Evolutionary conservation across 1,139 yeast genomes (phyloP).

Genomic region (Candida buenavistaensis): DNA sequence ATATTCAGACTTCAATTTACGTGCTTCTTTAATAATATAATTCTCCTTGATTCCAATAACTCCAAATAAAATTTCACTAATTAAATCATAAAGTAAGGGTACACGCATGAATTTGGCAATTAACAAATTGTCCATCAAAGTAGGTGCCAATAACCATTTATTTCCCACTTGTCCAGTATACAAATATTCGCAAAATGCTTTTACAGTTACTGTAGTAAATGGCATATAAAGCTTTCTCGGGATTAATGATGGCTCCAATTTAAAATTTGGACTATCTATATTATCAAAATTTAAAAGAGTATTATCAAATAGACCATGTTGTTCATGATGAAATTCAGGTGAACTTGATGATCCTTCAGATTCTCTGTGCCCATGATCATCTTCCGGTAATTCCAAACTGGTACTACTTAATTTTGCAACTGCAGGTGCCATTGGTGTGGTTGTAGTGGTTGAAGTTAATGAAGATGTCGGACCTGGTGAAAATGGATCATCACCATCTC

Average conservation of each 20-base stretch:
- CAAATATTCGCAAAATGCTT: slow-evolving; percentile 68
- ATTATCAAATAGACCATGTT: slow-evolving; percentile 23
- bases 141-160: slow-evolving; percentile 67
- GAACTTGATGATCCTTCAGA: slow-evolving; percentile 6
- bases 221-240: slow-evolving; percentile 73
- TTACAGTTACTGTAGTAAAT: slow-evolving; percentile 57
- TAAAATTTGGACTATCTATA: slow-evolving; percentile 31
- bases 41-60: slow-evolving; percentile 66
- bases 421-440: too few relatives aligned
- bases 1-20: slow-evolving; percentile 31
- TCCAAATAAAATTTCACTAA: slow-evolving; percentile 67
- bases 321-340: slow-evolving; percentile 1
- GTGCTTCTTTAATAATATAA: slow-evolving; percentile 44
- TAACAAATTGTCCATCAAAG: slow-evolving; percentile 61
- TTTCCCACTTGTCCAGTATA: slow-evolving; percentile 80
- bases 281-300: slow-evolving; percentile 39
- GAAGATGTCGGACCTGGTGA: slow-evolving; percentile 15
- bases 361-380: too few relatives aligned
- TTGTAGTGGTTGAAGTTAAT: too few relatives aligned
- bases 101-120: slow-evolving; percentile 65
- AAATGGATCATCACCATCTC: slow-evolving; percentile 11
- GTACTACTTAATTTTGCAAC: slow-evolving; percentile 9
- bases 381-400: too few relatives aligned
- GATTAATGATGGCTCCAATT: slow-evolving; percentile 57
- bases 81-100: slow-evolving; percentile 66